Evolutionary conservation across 805 yeast genomes (phyloP), one percentile per base, ranked within the genome.

Genomic region (Suhomyces vadensis): DNA sequence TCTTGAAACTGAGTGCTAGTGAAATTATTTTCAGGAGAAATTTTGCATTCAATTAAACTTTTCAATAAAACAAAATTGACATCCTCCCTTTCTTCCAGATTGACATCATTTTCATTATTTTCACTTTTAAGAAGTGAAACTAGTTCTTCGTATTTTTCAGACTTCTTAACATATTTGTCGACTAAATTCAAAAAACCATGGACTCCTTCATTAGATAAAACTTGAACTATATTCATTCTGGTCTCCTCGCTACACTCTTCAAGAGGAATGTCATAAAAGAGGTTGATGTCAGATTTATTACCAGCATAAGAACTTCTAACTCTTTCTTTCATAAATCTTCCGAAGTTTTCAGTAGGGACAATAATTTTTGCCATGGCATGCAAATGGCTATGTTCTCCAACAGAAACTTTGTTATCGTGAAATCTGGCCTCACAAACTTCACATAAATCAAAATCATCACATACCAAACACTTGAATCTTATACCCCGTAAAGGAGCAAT

Each of bases 361-460:
- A 29, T 26, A 35, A 66, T 53, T 42, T 64, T 66, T n/a, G 58
- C 57, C 54, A 63, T 53, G 23, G 71, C 64, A 42, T 67, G 73
- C 2, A 41, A 38, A 33, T 42, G 50, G 13, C 53, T 46, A 48
- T 67, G 72, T 6, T 42, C 31, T 22, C 59, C 55, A 37, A 43
- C 21, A 26, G 41, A 37, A 23, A 40, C 42, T 31, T 52, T 42
- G 14, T 47, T 41, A 6, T 14, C 7, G 19, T 51, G 53, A n/a
- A 41, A 54, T 7, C 48, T 49, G 4, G 39, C 37, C 41, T 64
- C 67, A 51, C 72, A 67, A 16, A 50, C 35, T 38, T 69, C 69
- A 54, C 85, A 80, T 41, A 80, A 57, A 54, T 81, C 85, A 54
- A 65, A 78, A 54, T 81, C 78, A 3, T 56, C 55, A 53, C 85